Evolutionary conservation across 139 green algal species (phyloP).

Genomic region (Chlorella sp.): DNA sequence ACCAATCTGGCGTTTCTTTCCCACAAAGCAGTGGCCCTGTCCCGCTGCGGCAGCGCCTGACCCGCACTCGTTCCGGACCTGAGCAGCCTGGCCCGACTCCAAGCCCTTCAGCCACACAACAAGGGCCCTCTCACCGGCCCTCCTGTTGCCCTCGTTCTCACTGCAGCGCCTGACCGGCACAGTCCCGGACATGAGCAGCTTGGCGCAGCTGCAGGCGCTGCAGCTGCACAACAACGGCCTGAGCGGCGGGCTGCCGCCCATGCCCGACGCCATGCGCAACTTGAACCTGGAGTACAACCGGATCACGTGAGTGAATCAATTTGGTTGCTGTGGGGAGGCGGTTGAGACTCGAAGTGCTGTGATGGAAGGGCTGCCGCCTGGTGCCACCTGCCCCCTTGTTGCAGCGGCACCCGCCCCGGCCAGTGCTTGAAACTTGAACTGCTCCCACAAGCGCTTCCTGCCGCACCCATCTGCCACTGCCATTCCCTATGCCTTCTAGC

Average conservation of each 20-base stretch:
- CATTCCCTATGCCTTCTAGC: neutral
- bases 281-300: slow-evolving; percentile 10
- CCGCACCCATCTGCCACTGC: neutral
- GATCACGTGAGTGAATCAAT: neutral
- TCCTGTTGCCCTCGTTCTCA: neutral
- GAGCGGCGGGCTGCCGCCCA: neutral
- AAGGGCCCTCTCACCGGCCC: neutral
- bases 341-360: neutral
- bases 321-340: neutral
- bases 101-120: too few relatives aligned
- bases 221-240: slow-evolving; percentile 17
- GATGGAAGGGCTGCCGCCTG: neutral
- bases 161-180: slow-evolving; percentile 8
- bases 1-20: too few relatives aligned
- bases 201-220: slow-evolving; percentile 21
- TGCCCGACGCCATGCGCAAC: neutral
- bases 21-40: neutral
- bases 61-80: too few relatives aligned
- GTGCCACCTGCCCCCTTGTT: neutral
- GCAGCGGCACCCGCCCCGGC: neutral
- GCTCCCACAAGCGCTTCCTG: neutral
- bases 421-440: too few relatives aligned
- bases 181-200: neutral
- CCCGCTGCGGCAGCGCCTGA: too few relatives aligned
- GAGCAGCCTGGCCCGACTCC: neutral